phyloP scores from a whole-genome alignment of 2,329 filamentous ascomycete genomes.

The Ustilaginoidea virens region DNA sequence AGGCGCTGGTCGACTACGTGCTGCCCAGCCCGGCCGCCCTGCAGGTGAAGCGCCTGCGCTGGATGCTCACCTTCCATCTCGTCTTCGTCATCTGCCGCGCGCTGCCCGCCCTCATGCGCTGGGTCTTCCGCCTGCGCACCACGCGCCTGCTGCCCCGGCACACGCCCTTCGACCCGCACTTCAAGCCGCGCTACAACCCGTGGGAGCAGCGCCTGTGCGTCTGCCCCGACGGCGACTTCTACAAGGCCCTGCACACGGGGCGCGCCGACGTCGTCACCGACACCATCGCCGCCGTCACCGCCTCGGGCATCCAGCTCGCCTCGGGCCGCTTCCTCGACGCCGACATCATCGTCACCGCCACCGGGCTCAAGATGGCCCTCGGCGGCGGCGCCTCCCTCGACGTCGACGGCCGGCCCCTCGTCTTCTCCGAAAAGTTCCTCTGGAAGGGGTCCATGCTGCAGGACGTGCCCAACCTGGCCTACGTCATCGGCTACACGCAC shows the following conservation, averaged over 20 bases:
- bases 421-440: slow-evolving; percentile 28
- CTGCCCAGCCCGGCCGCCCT: slow-evolving; percentile 28
- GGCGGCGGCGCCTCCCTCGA: slow-evolving; percentile 33
- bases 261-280: slow-evolving; percentile 28
- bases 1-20: slow-evolving; percentile 19
- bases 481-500: slow-evolving; percentile 44
- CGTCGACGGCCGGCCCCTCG: slow-evolving; percentile 32
- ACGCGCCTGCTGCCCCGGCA: slow-evolving; percentile 29
- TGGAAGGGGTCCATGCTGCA: slow-evolving; percentile 49
- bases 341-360: slow-evolving; percentile 48
- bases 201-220: slow-evolving; percentile 58
- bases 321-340: slow-evolving; percentile 30
- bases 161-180: slow-evolving; percentile 35
- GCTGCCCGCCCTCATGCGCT: slow-evolving; percentile 29
- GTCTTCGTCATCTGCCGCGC: slow-evolving; percentile 30
- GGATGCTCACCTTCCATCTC: slow-evolving; percentile 25
- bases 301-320: slow-evolving; percentile 25
- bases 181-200: slow-evolving; percentile 37
- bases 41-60: slow-evolving; percentile 29
- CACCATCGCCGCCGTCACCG: slow-evolving; percentile 27
- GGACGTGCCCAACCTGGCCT: slow-evolving; percentile 42
- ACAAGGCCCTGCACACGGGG: slow-evolving; percentile 20
- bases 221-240: slow-evolving; percentile 31
- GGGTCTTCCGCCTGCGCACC: slow-evolving; percentile 25
- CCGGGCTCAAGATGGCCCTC: slow-evolving; percentile 14